Conservation (phyloP, 2,329 filamentous ascomycete species). For the Leptographium flavum region DNA sequence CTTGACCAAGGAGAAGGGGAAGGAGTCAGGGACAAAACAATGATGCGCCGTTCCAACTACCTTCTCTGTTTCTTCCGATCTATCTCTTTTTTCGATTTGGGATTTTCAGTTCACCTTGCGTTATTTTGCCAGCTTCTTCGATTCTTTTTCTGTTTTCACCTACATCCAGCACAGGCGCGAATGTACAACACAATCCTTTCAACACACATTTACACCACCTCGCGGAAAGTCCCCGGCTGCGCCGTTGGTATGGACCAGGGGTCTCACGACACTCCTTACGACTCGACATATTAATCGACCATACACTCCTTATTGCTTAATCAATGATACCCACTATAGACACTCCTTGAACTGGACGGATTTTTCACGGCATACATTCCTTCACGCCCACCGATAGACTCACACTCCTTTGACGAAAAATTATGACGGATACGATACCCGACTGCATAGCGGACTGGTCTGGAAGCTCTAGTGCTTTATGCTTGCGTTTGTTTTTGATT, state of each 20-base stretch:
- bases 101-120: slow-evolving; percentile 4
- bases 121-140: slow-evolving; percentile 8
- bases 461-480: slow-evolving; percentile 26
- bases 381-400: slow-evolving; percentile 7
- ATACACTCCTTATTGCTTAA: slow-evolving; percentile 19
- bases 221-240: slow-evolving; percentile 2
- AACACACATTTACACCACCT: slow-evolving; percentile 2
- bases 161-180: slow-evolving; percentile 11
- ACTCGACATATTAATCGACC: slow-evolving; percentile 7
- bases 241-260: slow-evolving; percentile 11
- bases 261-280: slow-evolving; percentile 17
- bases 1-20: slow-evolving; percentile 22
- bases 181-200: slow-evolving; percentile 9
- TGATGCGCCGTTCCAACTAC: no score
- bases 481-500: slow-evolving; percentile 1
- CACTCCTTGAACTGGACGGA: slow-evolving; percentile 24
- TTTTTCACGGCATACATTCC: slow-evolving; percentile 20
- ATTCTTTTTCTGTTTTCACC: slow-evolving; percentile 4
- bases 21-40: slow-evolving; percentile 8
- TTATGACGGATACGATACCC: slow-evolving; percentile 26
- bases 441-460: slow-evolving; percentile 35
- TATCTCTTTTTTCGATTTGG: background rate
- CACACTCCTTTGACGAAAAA: slow-evolving; percentile 17
- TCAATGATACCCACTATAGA: slow-evolving; percentile 29
- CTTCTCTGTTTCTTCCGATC: background rate